Conservation (phyloP, 768 basidiomycete genomes). For the Polyporus arcularius region DNA sequence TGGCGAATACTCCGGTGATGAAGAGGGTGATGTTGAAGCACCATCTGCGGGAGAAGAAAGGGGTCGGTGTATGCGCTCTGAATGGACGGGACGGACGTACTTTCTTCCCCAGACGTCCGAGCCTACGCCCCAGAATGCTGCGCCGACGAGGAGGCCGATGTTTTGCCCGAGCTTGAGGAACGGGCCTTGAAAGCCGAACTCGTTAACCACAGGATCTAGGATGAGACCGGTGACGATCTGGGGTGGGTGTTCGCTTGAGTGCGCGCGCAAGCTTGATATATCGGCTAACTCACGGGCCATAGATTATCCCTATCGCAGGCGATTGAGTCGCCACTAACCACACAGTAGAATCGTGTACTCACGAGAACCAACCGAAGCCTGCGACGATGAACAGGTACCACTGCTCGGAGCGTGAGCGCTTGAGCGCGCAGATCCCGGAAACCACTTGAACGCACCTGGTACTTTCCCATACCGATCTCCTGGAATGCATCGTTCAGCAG, state of each 20-base stretch:
- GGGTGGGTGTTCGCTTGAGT: too few species aligned
- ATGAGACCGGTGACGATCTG: constrained; percentile 70
- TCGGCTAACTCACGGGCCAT: constrained; percentile 55
- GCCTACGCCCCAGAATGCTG: constrained; percentile 66
- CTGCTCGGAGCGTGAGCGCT: constrained; percentile 30
- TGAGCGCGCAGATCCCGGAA: neutral
- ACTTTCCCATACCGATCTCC: constrained; percentile 58
- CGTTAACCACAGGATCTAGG: constrained; percentile 59
- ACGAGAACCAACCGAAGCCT: constrained; percentile 80
- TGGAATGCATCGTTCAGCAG: constrained; percentile 49
- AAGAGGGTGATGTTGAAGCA: constrained; percentile 73
- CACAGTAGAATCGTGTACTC: constrained; percentile 28
- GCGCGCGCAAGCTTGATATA: neutral
- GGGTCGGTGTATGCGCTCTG: neutral
- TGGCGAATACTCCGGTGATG: constrained; percentile 65
- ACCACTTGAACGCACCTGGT: constrained; percentile 41
- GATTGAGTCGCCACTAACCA: neutral
- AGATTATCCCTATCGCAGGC: constrained; percentile 56
- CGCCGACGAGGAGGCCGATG: constrained; percentile 69
- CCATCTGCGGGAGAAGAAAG: constrained; percentile 38
- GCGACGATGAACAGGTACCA: constrained; percentile 64
- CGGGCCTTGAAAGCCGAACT: constrained; percentile 63
- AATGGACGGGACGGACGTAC: constrained; percentile 32
- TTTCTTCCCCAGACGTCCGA: constrained; percentile 73
- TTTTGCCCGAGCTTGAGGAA: constrained; percentile 72